These are phyloP conservation scores for Schwanniomyces vanrijiae DNA, from an alignment of 805 yeast species.

Conservation along the genomic window DNA sequence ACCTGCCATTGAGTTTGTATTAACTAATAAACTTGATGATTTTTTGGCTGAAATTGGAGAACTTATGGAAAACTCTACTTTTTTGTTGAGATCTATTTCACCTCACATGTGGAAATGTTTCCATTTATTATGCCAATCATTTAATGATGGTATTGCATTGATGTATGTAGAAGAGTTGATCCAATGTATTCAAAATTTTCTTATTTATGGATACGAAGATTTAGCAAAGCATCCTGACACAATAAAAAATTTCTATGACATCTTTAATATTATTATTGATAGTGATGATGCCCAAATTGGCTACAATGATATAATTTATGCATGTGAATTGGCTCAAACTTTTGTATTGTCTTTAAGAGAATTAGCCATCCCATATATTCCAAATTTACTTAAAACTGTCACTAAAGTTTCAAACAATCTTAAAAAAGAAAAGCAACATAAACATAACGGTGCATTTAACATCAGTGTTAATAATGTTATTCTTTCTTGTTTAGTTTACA, in stretches of 20 bases:
- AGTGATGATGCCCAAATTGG: conserved; percentile 49
- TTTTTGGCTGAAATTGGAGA: conserved; percentile 78
- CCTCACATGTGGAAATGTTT: conserved; percentile 77
- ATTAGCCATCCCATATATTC: conserved; percentile 45
- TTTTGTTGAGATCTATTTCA: conserved; percentile 41
- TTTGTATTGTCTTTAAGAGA: conserved; percentile 59
- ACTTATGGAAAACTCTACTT: conserved; percentile 52
- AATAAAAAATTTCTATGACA: conserved; percentile 48
- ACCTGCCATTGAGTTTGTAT: conserved; percentile 69
- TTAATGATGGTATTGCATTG: conserved; percentile 46
- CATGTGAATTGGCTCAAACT: conserved; percentile 64
- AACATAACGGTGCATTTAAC: conserved; percentile 36
- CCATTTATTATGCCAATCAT: conserved; percentile 39
- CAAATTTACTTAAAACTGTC: conserved; percentile 44
- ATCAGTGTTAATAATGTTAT: conserved; percentile 61
- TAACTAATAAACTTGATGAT: conserved; percentile 66
- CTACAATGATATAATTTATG: conserved; percentile 54
- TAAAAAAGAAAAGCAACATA: conserved; percentile 28
- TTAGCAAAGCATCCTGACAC: conserved; percentile 34
- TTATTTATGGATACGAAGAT: conserved; percentile 52
- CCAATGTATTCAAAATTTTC: conserved; percentile 71
- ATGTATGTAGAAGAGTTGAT: conserved; percentile 73
- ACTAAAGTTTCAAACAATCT: conserved; percentile 33
- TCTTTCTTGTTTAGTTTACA: conserved; percentile 62
- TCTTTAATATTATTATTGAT: conserved; percentile 47